Base-by-base conservation (phyloP, 805 yeast genomes). In the Nakazawaea wyomingensis region DNA sequence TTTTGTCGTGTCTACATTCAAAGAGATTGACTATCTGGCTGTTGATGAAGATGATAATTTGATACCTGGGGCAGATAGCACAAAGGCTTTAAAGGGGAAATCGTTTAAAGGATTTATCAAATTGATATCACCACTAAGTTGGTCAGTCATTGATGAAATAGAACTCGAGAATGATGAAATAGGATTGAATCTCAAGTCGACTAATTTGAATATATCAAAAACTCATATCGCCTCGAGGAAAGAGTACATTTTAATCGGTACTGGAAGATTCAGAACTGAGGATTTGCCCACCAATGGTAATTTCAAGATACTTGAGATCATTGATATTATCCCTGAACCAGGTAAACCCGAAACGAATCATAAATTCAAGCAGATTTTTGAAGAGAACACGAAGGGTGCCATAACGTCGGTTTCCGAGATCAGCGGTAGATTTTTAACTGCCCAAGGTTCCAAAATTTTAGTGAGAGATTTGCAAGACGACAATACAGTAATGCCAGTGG, bases 301-400 rank as follows among this genome's bases (percentile, higher is more conserved):
- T 1, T 84, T 87, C 61, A 77, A 78, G 45, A 65, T 90, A 1
- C 81, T 66, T 54, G 96, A 89, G 50, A 70, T 85, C 24, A 80
- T 84, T 43, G 89, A 82, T 46, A 83, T 89, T 58, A 87, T 86
- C 49, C 96, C 96, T 0, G 96, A 88, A 55, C 91, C 91, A 1
- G 89, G 83, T 0, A 75, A 72, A 46, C 96, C 96, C 0, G 95
- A 88, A 50, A 81, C 89, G 2, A 82, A 80, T 51, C 85, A 77
- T 57, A 85, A 83, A 60, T 69, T 90, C 53, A 88, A 86, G 56
- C 76, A 80, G 51, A 67, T 85, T 8, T 78, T 78, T 38, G 72
- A 75, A 38, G 97, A 90, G 59, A 78, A 75, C 22, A 77, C 87
- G 1, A 78, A 84, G 52, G 97, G 97, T 14, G 88, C 96, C 1